These are phyloP conservation scores for Acanthochlamys bracteata DNA, from an alignment of 106 monocot species.

Conservation along the genomic window DNA sequence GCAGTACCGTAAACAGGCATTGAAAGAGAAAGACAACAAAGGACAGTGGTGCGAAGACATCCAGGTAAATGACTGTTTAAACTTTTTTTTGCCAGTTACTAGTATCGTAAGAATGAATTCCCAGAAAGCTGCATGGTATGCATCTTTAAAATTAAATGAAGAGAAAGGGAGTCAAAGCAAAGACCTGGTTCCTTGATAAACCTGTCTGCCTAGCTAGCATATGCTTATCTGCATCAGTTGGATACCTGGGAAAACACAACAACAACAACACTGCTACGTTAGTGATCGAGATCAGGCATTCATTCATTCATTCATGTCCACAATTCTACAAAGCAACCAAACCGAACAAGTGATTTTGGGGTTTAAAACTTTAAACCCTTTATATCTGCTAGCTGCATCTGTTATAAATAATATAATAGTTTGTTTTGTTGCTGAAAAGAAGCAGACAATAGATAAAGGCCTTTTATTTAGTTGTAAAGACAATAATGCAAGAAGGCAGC, in stretches of 20 bases:
- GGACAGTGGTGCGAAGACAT: too few species aligned
- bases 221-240: slow-evolving; percentile 98
- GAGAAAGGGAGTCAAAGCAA: background rate
- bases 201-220: slow-evolving; percentile 93
- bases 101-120: background rate
- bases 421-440: slow-evolving; percentile 5
- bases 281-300: background rate
- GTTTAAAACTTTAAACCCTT: background rate
- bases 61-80: too few species aligned
- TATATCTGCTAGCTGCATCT: too few species aligned
- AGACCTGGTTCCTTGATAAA: slow-evolving; percentile 92
- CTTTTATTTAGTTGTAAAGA: background rate
- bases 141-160: background rate
- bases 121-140: background rate
- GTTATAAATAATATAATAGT: background rate
- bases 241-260: slow-evolving; percentile 53
- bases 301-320: background rate
- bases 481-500: too few species aligned
- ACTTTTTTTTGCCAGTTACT: background rate
- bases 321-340: background rate
- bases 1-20: background rate
- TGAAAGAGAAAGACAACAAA: too few species aligned
- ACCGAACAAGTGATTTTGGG: background rate
- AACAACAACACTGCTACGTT: background rate
- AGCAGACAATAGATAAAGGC: slow-evolving; percentile 3